These are phyloP conservation scores for Populus euphratica DNA, from an alignment of 345 rosid species.

Conservation along the genomic window DNA sequence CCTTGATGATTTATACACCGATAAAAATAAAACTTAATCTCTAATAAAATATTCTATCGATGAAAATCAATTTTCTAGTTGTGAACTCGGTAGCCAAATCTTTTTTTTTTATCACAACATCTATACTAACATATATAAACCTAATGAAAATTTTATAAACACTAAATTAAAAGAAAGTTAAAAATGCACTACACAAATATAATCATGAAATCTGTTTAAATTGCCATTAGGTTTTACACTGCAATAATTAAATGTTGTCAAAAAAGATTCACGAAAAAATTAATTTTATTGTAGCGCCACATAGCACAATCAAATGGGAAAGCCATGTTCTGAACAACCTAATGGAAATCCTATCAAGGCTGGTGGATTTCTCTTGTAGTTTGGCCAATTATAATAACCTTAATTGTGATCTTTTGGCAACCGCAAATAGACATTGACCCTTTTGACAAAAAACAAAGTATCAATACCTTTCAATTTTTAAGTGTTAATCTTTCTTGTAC, in stretches of 20 bases:
- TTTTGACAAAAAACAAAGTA: background rate
- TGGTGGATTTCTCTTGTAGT: conserved; percentile 1
- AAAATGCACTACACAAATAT: background rate
- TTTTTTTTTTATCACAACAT: too few relatives aligned
- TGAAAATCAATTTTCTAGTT: too few relatives aligned
- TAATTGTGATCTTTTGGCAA: background rate
- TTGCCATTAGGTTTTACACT: background rate
- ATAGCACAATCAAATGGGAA: background rate
- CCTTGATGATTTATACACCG: too few relatives aligned
- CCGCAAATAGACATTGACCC: background rate
- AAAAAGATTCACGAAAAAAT: background rate
- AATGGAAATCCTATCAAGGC: conserved; percentile 8
- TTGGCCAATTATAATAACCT: background rate
- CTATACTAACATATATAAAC: background rate
- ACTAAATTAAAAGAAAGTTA: background rate
- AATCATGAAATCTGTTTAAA: background rate
- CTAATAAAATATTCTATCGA: too few relatives aligned
- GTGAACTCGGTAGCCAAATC: too few relatives aligned
- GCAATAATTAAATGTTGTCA: background rate
- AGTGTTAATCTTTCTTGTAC: background rate
- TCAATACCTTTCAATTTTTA: background rate
- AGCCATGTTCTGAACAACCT: background rate
- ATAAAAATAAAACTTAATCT: too few relatives aligned
- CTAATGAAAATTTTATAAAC: background rate
- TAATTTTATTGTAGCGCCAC: background rate